Conservation (phyloP, 495 filamentous ascomycete species). For the Penicillium ochrochloron region DNA sequence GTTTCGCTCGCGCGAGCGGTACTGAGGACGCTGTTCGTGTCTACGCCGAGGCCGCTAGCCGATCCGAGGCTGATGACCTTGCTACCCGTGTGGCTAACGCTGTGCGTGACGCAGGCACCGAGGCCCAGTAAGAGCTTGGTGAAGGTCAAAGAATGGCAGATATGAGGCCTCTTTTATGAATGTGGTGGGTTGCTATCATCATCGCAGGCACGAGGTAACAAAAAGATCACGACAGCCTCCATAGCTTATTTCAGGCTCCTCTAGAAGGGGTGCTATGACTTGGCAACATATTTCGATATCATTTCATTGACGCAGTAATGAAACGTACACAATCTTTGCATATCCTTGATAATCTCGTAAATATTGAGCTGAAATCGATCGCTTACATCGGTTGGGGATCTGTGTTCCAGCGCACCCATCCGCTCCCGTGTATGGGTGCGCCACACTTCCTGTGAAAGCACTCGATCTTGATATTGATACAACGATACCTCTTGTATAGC, state of each 20-base stretch:
- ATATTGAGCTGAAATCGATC: too few species aligned
- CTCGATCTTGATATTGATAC: too few species aligned
- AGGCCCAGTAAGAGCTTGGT: slow-evolving; percentile 14
- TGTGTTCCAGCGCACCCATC: too few species aligned
- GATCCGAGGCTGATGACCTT: slow-evolving; percentile 82
- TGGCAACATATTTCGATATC: slow-evolving; percentile 26
- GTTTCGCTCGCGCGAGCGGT: slow-evolving; percentile 89
- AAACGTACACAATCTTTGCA: slow-evolving; percentile 16
- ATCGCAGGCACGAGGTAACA: slow-evolving; percentile 6
- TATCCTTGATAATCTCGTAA: too few species aligned
- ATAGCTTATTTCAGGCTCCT: slow-evolving; percentile 4
- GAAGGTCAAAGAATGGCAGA: background rate
- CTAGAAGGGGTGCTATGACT: slow-evolving; percentile 13
- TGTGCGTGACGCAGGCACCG: slow-evolving; percentile 55
- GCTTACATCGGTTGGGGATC: too few species aligned
- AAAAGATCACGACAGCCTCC: slow-evolving; percentile 6
- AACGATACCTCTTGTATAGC: too few species aligned
- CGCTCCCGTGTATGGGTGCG: too few species aligned
- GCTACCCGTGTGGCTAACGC: slow-evolving; percentile 80
- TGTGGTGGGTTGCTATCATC: slow-evolving; percentile 1
- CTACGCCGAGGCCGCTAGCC: slow-evolving; percentile 93
- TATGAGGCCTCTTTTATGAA: background rate
- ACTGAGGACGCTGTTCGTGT: slow-evolving; percentile 97
- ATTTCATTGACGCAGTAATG: slow-evolving; percentile 31
- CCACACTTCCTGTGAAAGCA: too few species aligned